These are phyloP conservation scores for Calonectria pseudoturangicola DNA, from an alignment of 2,329 filamentous ascomycete species.

Conservation along the genomic window DNA sequence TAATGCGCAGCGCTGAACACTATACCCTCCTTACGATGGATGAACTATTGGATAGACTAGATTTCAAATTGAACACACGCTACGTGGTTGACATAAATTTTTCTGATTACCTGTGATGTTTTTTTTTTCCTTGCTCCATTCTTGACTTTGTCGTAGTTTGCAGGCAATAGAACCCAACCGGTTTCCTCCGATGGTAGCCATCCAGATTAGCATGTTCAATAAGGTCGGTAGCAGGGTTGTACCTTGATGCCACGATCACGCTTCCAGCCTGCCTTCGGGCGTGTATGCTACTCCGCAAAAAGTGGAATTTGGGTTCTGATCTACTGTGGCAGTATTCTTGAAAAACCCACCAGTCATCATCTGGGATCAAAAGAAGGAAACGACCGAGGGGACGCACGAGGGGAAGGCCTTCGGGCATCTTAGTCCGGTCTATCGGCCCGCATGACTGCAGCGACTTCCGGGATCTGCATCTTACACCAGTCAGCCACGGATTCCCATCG, in stretches of 20 bases:
- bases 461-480: neutral
- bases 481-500: too few species aligned
- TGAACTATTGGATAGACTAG: constrained; percentile 12
- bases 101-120: neutral
- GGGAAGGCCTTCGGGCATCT: neutral
- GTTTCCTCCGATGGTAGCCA: neutral
- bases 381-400: too few species aligned
- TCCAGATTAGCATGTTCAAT: neutral
- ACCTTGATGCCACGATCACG: neutral
- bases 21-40: constrained; percentile 24
- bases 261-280: neutral
- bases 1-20: constrained; percentile 19
- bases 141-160: too few species aligned
- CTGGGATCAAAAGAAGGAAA: too few species aligned
- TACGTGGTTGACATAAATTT: neutral
- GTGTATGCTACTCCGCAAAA: neutral
- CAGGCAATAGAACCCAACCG: neutral
- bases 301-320: neutral
- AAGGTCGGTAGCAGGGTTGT: neutral
- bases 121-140: neutral
- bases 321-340: neutral
- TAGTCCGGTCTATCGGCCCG: neutral
- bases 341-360: too few species aligned
- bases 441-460: constrained; percentile 16
- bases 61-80: neutral